Conservation (phyloP, 345 rosid species). For the Xanthoceras sorbifolium region DNA sequence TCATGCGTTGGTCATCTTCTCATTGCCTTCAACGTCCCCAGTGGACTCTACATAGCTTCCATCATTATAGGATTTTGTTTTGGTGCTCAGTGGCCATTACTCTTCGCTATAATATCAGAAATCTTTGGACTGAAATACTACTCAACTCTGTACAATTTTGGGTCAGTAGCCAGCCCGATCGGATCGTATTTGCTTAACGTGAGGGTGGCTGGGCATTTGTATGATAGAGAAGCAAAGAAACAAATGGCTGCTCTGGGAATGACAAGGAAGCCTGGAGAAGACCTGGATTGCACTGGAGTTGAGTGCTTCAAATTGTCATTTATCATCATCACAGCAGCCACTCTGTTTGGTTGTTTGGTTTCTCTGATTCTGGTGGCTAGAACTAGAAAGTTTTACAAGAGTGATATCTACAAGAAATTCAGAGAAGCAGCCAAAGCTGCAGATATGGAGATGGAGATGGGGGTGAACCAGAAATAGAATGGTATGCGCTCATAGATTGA, state of each 20-base stretch:
- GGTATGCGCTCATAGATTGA: neutral
- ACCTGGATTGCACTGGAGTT: conserved; percentile 48
- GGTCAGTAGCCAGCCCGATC: conserved; percentile 60
- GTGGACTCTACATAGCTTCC: conserved; percentile 54
- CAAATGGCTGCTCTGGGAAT: conserved; percentile 43
- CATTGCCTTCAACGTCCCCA: conserved; percentile 46
- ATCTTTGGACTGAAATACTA: conserved; percentile 67
- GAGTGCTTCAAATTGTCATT: conserved; percentile 60
- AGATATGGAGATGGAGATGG: conserved; percentile 44
- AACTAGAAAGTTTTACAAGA: conserved; percentile 59
- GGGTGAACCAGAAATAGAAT: neutral
- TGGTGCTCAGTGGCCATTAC: conserved; percentile 62
- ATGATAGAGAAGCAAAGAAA: conserved; percentile 55
- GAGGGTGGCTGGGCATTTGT: conserved; percentile 51
- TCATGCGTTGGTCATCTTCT: conserved; percentile 56
- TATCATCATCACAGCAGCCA: conserved; percentile 48
- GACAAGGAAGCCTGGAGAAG: conserved; percentile 27
- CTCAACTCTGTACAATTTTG: conserved; percentile 62
- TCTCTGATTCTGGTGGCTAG: conserved; percentile 57
- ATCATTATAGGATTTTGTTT: conserved; percentile 56
- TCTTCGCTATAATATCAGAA: conserved; percentile 66
- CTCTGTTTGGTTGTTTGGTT: conserved; percentile 50
- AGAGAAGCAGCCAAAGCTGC: conserved; percentile 44
- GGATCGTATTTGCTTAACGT: conserved; percentile 64
- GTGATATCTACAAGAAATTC: conserved; percentile 66